Evolutionary conservation across 2,329 filamentous ascomycete species (phyloP), one percentile per base, ranked within the genome.

Genomic region (Tolypocladium inflatum): DNA sequence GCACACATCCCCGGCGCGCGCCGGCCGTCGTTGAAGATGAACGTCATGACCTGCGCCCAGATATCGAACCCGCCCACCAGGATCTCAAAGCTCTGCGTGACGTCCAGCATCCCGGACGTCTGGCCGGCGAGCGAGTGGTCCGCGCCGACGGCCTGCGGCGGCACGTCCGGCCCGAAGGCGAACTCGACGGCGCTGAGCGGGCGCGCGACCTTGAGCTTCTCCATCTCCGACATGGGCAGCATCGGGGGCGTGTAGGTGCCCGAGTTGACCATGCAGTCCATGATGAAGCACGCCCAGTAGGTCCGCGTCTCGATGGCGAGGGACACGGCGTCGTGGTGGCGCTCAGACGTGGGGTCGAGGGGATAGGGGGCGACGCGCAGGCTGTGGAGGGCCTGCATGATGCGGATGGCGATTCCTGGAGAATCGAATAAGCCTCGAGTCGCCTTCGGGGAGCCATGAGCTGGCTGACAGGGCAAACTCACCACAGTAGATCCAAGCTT

Each of bases 211-310:
- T 68, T 68, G 33, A 71, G 63, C 48, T 72, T 73, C 0, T 63
- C 58, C 70, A 74, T 72, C 13, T 72, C 68, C 0, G 64, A 63
- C 61, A 73, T 67, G 4, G 70, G 68, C 0, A 74, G 65, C 66
- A 73, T 71, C 4, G 69, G 70, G 0, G 71, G 70, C 9, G 72
- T 72, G 30, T 74, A 73, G 0, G 70, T 75, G 0, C 74, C 74
- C 2, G 73, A 76, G 42, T 74, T 74, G 42, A 78, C 69, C 55
- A 76, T 71, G 11, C 75, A 73, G 58, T 77, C 75, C 67, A 78
- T 72, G 37, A 78, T 71, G 56, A 76, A 77, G 60, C 76, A 78
- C 0, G 71, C 71, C 76, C 76, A 78, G 50, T 75, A 76, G 0
- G 75, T 76, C 1, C 75, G 63, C 2, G 72, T 74, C 42, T 75